Evolutionary conservation across 352 stramenopile genomes (phyloP).

Genomic region (Peronospora destructor): DNA sequence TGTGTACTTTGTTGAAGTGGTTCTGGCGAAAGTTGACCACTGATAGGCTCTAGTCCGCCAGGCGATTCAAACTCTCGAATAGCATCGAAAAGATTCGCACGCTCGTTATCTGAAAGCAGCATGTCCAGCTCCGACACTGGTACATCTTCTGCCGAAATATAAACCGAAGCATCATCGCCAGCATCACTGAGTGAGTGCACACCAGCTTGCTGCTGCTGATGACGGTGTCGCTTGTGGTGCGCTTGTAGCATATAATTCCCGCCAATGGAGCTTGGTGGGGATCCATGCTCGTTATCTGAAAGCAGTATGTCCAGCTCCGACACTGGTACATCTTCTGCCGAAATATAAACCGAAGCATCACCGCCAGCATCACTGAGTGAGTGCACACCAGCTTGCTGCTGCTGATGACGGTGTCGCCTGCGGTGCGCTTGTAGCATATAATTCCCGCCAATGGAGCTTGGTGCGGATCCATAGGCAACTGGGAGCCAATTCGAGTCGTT

Average conservation of each 20-base stretch:
- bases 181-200: conserved; percentile 8
- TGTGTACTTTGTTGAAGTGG: conserved; percentile 8
- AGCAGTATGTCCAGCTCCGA: conserved; percentile 49
- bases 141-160: conserved; percentile 15
- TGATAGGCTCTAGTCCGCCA: conserved; percentile 6
- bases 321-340: conserved; percentile 15
- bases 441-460: conserved; percentile 14
- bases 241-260: conserved; percentile 23
- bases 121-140: conserved; percentile 39
- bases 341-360: conserved; percentile 12
- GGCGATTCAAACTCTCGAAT: conserved; percentile 66
- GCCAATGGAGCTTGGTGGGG: conserved; percentile 17
- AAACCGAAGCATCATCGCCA: conserved; percentile 10
- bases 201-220: conserved; percentile 14
- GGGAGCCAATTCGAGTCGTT: conserved; percentile 31
- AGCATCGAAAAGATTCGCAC: conserved; percentile 57
- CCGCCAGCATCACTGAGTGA: conserved; percentile 5
- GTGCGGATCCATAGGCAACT: conserved; percentile 20
- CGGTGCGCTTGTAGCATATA: conserved; percentile 24
- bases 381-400: conserved; percentile 15
- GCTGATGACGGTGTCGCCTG: conserved; percentile 14
- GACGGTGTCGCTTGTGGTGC: conserved; percentile 15
- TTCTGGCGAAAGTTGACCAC: conserved; percentile 9
- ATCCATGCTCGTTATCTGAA: too few relatives aligned
- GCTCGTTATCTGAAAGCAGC: conserved; percentile 58